Conservation (phyloP, 148 eudicot species). For the Camellia granthamiana region DNA sequence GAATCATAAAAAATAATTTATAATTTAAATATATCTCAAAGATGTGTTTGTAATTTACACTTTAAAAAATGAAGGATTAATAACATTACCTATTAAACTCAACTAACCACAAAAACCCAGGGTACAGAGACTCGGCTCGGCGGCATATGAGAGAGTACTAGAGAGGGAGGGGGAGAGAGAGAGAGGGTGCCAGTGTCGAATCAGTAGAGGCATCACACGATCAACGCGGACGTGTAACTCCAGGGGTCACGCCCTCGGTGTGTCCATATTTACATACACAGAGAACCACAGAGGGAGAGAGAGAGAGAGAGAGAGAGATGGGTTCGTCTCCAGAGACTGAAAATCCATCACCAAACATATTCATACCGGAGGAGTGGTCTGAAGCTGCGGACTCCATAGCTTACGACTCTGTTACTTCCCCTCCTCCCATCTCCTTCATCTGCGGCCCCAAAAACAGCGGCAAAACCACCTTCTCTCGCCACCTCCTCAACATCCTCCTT, state of each 20-base stretch:
- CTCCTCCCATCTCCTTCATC: slow-evolving; percentile 46
- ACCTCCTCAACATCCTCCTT: slow-evolving; percentile 69
- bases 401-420: slow-evolving; percentile 23
- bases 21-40: no score
- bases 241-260: neutral
- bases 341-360: slow-evolving; percentile 29
- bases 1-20: no score
- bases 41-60: no score
- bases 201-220: no score
- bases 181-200: no score
- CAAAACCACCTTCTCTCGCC: slow-evolving; percentile 90
- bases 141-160: no score
- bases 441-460: slow-evolving; percentile 92
- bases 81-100: no score
- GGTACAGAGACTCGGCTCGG: no score
- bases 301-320: slow-evolving; percentile 14
- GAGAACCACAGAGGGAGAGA: neutral
- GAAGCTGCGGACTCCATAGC: slow-evolving; percentile 52
- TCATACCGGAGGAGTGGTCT: slow-evolving; percentile 71
- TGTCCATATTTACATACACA: neutral
- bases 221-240: neutral
- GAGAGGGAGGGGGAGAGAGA: no score
- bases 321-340: slow-evolving; percentile 15
- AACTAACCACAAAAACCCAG: no score
- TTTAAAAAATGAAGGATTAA: no score